phyloP scores from a whole-genome alignment of 2,329 filamentous ascomycete genomes.

The Penicillium sp. region DNA sequence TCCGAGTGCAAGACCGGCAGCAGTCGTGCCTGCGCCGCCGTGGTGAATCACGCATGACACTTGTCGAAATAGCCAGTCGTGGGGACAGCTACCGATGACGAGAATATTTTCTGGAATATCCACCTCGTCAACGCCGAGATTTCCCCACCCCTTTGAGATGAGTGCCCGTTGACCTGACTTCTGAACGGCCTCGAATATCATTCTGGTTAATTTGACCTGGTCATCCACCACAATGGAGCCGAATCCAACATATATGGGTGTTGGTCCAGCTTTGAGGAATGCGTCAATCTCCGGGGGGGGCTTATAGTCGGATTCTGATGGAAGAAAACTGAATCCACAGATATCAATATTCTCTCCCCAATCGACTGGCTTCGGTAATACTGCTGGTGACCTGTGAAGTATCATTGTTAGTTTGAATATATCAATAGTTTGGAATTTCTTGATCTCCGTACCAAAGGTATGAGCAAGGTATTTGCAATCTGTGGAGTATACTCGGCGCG shows the following conservation, averaged over 20 bases:
- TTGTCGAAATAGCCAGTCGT: constrained; percentile 83
- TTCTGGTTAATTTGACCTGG: constrained; percentile 66
- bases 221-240: constrained; percentile 80
- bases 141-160: constrained; percentile 86
- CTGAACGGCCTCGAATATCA: constrained; percentile 70
- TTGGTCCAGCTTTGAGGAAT: constrained; percentile 67
- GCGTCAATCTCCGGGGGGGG: constrained; percentile 64
- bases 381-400: constrained; percentile 61
- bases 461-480: constrained; percentile 77
- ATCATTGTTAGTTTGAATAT: neutral
- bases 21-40: constrained; percentile 83
- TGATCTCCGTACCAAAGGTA: constrained; percentile 70
- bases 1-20: constrained; percentile 77
- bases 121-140: constrained; percentile 69
- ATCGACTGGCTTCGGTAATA: constrained; percentile 76
- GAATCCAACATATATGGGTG: constrained; percentile 80
- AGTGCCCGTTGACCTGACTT: constrained; percentile 71
- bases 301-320: constrained; percentile 64
- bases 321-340: constrained; percentile 74
- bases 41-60: constrained; percentile 85
- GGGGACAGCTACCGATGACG: constrained; percentile 81
- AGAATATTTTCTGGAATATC: constrained; percentile 73
- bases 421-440: neutral
- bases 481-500: constrained; percentile 75
- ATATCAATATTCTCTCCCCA: constrained; percentile 72